These are phyloP conservation scores for Neoarthrinium moseri DNA, from an alignment of 2,329 filamentous ascomycete species.

Conservation along the genomic window DNA sequence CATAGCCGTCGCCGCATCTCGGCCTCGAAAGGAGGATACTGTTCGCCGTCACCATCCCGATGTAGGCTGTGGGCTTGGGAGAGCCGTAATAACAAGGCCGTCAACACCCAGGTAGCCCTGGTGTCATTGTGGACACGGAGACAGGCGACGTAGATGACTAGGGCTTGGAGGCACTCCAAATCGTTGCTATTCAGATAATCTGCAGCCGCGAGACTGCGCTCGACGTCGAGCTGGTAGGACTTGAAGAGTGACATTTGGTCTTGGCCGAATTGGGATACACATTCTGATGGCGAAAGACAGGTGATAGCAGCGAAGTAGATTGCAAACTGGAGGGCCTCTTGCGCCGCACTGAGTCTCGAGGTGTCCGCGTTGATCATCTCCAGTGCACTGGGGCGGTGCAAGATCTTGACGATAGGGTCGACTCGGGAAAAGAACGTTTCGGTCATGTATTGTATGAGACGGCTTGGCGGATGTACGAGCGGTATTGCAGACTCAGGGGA, in stretches of 20 bases:
- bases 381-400: conserved; percentile 40
- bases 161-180: conserved; percentile 38
- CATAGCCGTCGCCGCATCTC: conserved; percentile 62
- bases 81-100: conserved; percentile 39
- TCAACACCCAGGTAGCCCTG: conserved; percentile 40
- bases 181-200: conserved; percentile 41
- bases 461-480: conserved; percentile 33
- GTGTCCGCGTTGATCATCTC: conserved; percentile 12
- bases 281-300: conserved; percentile 30
- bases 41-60: conserved; percentile 36
- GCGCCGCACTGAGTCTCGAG: conserved; percentile 18
- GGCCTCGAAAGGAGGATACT: conserved; percentile 48
- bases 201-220: conserved; percentile 38
- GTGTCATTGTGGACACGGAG: conserved; percentile 35
- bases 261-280: conserved; percentile 30
- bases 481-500: conserved; percentile 8
- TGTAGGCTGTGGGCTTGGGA: conserved; percentile 42
- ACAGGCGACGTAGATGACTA: conserved; percentile 40
- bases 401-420: conserved; percentile 42
- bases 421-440: conserved; percentile 37
- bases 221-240: conserved; percentile 31
- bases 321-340: conserved; percentile 38
- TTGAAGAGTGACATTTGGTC: conserved; percentile 29
- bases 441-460: conserved; percentile 36
- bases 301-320: conserved; percentile 41